Conservation (phyloP, 2,329 filamentous ascomycete species). For the Cordyceps cicadae region DNA sequence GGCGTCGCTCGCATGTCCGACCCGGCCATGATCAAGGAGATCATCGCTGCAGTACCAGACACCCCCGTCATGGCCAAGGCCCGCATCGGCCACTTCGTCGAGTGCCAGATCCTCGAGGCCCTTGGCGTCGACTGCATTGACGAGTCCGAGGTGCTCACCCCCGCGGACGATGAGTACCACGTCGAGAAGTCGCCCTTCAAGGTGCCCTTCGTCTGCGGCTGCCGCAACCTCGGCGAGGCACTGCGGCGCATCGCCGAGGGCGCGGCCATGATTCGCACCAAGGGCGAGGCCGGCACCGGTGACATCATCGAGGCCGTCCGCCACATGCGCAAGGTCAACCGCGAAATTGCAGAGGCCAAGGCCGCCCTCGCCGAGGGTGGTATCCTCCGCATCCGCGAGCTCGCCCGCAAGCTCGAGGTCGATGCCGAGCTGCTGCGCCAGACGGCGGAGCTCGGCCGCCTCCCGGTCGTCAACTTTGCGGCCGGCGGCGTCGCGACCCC, state of each 20-base stretch:
- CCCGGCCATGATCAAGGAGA: slow-evolving; percentile 87
- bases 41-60: slow-evolving; percentile 78
- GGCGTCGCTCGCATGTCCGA: slow-evolving; percentile 97
- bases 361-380: slow-evolving; percentile 55
- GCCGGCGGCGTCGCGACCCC: slow-evolving; percentile 99
- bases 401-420: slow-evolving; percentile 73
- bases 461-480: slow-evolving; percentile 96
- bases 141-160: slow-evolving; percentile 94
- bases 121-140: slow-evolving; percentile 97
- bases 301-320: slow-evolving; percentile 94
- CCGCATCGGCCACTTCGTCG: slow-evolving; percentile 93
- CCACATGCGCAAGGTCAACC: slow-evolving; percentile 87
- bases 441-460: slow-evolving; percentile 75
- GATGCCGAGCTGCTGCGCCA: slow-evolving; percentile 74
- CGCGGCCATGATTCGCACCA: slow-evolving; percentile 97
- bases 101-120: slow-evolving; percentile 95
- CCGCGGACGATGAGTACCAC: slow-evolving; percentile 83
- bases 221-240: slow-evolving; percentile 88
- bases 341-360: slow-evolving; percentile 73
- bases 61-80: slow-evolving; percentile 99
- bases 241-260: slow-evolving; percentile 85
- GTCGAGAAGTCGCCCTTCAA: slow-evolving; percentile 80
- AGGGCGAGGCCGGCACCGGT: slow-evolving; percentile 94
- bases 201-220: slow-evolving; percentile 92
- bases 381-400: slow-evolving; percentile 49